phyloP scores from a whole-genome alignment of 306 rosid species.

The Leucaena leucocephala region DNA sequence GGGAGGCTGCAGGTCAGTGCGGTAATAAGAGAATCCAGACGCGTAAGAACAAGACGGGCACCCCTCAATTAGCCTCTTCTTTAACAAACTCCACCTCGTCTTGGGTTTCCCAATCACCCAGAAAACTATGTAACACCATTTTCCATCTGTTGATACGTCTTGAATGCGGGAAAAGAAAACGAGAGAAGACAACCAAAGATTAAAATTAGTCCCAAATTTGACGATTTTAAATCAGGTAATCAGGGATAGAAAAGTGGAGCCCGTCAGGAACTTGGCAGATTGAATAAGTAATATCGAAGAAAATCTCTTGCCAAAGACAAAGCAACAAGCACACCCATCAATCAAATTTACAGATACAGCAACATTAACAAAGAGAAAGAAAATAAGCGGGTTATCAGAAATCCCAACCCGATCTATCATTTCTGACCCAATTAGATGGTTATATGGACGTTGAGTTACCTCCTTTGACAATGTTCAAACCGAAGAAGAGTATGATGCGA shows the following conservation, averaged over 20 bases:
- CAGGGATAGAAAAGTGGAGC: slow-evolving; percentile 22
- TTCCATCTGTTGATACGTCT: slow-evolving; percentile 96
- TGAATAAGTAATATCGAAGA: not conserved
- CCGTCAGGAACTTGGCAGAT: slow-evolving; percentile 27
- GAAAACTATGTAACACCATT: slow-evolving; percentile 91
- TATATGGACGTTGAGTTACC: slow-evolving; percentile 45
- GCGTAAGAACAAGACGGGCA: slow-evolving; percentile 93
- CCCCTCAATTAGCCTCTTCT: slow-evolving; percentile 75
- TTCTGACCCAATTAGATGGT: not conserved
- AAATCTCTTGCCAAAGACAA: not conserved
- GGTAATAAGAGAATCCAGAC: slow-evolving; percentile 70
- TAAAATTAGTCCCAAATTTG: slow-evolving; percentile 3
- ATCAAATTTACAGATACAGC: slow-evolving; percentile 18
- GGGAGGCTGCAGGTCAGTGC: slow-evolving; percentile 64
- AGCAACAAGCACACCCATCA: slow-evolving; percentile 32
- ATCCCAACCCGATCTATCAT: not conserved
- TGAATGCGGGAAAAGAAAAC: slow-evolving; percentile 34
- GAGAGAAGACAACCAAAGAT: not conserved
- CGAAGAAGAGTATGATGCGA: slow-evolving; percentile 91
- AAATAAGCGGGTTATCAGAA: slow-evolving; percentile 22
- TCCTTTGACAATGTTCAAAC: slow-evolving; percentile 90
- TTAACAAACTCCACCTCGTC: slow-evolving; percentile 85
- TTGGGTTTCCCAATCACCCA: slow-evolving; percentile 79
- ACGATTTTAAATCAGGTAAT: slow-evolving; percentile 11
- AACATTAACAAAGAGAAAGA: slow-evolving; percentile 5